phyloP scores from a whole-genome alignment of 106 monocot genomes.

The Apostasia shenzhenica region DNA sequence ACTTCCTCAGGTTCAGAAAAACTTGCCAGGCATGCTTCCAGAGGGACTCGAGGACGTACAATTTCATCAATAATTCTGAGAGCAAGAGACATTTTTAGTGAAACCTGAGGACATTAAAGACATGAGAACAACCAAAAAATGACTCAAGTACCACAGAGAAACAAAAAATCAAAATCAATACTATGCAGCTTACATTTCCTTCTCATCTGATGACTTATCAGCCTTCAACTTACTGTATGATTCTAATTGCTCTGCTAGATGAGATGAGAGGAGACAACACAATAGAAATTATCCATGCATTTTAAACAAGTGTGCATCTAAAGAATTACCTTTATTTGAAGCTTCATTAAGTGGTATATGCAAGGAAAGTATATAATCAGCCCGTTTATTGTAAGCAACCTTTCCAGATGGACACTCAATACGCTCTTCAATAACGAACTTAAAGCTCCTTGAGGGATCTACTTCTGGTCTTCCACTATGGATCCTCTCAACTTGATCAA shows the following conservation, averaged over 20 bases:
- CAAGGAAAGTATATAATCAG: constrained; percentile 85
- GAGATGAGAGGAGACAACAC: neutral
- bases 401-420: constrained; percentile 91
- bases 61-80: constrained; percentile 55
- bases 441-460: constrained; percentile 78
- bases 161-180: neutral
- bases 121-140: neutral
- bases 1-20: constrained; percentile 90
- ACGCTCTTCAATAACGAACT: constrained; percentile 82
- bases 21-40: constrained; percentile 79
- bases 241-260: constrained; percentile 72
- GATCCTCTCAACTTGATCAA: constrained; percentile 80
- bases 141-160: no score
- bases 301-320: constrained; percentile 1
- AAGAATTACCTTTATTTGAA: constrained; percentile 63
- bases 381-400: constrained; percentile 87
- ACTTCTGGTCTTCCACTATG: constrained; percentile 56
- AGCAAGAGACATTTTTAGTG: constrained; percentile 1
- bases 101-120: neutral
- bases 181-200: constrained; percentile 49
- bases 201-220: constrained; percentile 34
- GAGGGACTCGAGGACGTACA: constrained; percentile 90
- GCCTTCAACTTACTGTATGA: constrained; percentile 56
- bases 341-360: constrained; percentile 79
- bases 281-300: constrained; percentile 1